Conservation (phyloP, 495 filamentous ascomycete species). For the Aspergillus conjunctus region DNA sequence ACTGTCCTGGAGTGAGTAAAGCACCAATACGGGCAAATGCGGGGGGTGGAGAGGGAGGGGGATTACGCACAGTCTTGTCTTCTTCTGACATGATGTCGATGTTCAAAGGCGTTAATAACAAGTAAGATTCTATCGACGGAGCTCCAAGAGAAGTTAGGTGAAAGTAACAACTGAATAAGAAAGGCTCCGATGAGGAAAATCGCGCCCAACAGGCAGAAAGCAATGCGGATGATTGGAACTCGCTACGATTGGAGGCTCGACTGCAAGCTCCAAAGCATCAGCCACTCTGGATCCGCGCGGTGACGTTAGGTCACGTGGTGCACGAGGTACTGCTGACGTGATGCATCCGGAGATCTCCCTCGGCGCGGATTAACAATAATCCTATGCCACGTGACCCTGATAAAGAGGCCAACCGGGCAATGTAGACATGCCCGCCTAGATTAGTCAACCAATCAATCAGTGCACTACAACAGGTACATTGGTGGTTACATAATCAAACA, state of each 20-base stretch:
- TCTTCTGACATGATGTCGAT: conserved; percentile 42
- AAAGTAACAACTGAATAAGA: conserved; percentile 4
- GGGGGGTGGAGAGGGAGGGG: conserved; percentile 6
- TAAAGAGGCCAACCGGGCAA: too few relatives aligned
- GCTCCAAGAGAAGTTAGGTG: neutral
- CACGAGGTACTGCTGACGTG: neutral
- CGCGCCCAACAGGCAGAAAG: conserved; percentile 32
- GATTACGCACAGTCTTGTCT: conserved; percentile 41
- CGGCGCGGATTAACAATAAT: too few relatives aligned
- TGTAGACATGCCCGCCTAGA: too few relatives aligned
- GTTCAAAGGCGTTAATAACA: neutral
- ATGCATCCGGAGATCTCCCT: too few relatives aligned
- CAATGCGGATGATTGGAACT: conserved; percentile 22
- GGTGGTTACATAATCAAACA: neutral
- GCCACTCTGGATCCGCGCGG: conserved; percentile 24
- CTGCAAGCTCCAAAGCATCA: conserved; percentile 34
- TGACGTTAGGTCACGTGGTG: conserved; percentile 46
- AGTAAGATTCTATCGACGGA: neutral
- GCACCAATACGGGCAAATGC: conserved; percentile 8
- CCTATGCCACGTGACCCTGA: too few relatives aligned
- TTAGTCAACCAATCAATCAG: too few relatives aligned
- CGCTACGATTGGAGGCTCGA: conserved; percentile 28
- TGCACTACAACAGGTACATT: neutral
- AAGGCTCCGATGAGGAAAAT: conserved; percentile 16
- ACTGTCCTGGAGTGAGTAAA: conserved; percentile 30